Evolutionary conservation across 2,329 filamentous ascomycete species (phyloP), one percentile per base, ranked within the genome.

Genomic region (Xylaria sp.): DNA sequence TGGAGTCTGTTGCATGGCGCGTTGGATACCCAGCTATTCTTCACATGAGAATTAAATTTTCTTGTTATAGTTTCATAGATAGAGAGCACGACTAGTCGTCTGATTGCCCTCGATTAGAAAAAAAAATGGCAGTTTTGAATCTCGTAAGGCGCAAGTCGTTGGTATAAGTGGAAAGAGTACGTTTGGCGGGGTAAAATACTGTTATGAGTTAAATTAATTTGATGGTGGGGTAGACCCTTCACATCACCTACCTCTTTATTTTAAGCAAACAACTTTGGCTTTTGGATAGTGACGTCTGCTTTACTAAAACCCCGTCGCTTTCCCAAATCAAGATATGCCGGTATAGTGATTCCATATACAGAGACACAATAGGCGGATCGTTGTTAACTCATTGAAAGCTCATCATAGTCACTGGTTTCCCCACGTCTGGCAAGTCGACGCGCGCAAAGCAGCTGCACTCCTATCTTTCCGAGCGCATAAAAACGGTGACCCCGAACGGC

Each of bases 341-440:
- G 71, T 73, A 71, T 40, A 17, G 28, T 15, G 7, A 36, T 15
- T 31, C 20, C 28, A 2, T 38, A 6, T 17, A 31, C 17, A 26
- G 13, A 58, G 11, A 28, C 20, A 59, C 15, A 7, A 20, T 31
- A 20, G 42, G 4, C 3, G 59, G 20, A 31, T n/a, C 31, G 6
- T 60, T 44, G 51, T 65, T 72, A 23, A 73, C 51, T 15, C 13
- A 48, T 28, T 20, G 2, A 28, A 69, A 92, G 90, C 83, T 92
- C 72, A 89, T 92, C 75, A 89, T 91, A 73, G 79, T 92, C 68
- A 88, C 89, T 62, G 90, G 90, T 70, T 84, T 90, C 73, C 90
- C 90, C 63, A 89, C 88, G 71, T 91, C 89, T 36, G 90, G 90
- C 78, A 92, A 92, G 80, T 89, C 88, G 40, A 88, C 87, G 23